Percentiles rank a stretch among this genome's conserved stretches.
Evolutionary conservation across 106 monocot genomes (phyloP).

Genomic region (Platanthera zijinensis): DNA sequence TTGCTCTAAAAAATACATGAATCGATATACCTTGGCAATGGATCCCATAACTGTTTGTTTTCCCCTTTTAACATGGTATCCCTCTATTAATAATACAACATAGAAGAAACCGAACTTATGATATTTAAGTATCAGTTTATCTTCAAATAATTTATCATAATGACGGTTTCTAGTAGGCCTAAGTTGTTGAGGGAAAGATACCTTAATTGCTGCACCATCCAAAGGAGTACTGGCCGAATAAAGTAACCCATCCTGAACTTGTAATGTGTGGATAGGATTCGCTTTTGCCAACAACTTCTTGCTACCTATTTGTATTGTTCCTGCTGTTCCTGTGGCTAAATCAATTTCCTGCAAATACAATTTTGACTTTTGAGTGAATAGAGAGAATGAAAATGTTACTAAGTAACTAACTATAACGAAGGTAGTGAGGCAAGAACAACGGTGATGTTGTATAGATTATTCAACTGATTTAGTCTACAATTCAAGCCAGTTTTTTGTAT

Average conservation of each 20-base stretch:
- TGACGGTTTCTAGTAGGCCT: neutral
- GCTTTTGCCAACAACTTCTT: slow-evolving; percentile 45
- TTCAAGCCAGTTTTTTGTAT: too few species aligned
- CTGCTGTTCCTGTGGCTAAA: slow-evolving; percentile 40
- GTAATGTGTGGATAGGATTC: slow-evolving; percentile 33
- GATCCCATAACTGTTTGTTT: too few species aligned
- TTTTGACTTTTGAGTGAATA: neutral
- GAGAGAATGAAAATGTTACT: neutral
- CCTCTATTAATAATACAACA: too few species aligned
- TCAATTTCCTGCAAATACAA: slow-evolving; percentile 42
- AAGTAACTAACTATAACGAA: neutral
- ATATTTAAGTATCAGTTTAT: too few species aligned
- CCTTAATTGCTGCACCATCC: slow-evolving; percentile 57
- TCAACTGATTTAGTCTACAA: too few species aligned
- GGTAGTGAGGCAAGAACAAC: neutral
- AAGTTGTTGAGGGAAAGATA: neutral
- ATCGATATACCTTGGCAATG: too few species aligned
- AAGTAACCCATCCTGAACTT: slow-evolving; percentile 41
- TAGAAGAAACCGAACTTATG: too few species aligned
- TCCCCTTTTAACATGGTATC: too few species aligned
- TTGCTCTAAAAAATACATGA: too few species aligned
- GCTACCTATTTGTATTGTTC: slow-evolving; percentile 32
- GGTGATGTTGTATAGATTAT: neutral
- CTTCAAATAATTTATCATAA: neutral
- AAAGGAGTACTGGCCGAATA: slow-evolving; percentile 29